Base-by-base conservation (phyloP, 2,329 filamentous ascomycete species). In the Colletotrichum acutatum region DNA sequence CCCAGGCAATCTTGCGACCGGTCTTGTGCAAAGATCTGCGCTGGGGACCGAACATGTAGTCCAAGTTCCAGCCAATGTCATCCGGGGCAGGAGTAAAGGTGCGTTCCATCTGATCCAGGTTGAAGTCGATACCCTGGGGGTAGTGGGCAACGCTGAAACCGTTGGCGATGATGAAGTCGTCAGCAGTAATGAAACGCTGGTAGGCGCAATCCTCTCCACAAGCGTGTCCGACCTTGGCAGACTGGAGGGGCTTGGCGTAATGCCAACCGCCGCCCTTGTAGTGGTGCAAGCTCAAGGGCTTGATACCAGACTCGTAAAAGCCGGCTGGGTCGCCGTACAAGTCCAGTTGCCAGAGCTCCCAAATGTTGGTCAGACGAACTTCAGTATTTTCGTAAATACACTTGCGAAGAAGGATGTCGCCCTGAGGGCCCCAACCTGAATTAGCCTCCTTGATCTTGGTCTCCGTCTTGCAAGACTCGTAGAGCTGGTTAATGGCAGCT, bases 351-450 rank as follows among this genome's bases (percentile, higher is more conserved):
- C 88, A 91, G 14, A 92, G 83, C 46, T 89, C 87, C 76, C 86
- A 85, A 68, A 91, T 80, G 16, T 87, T 84, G 2, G 88, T 90
- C 64, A 92, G 79, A n/a, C 87, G 86, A 11, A 88, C 87, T 42
- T 87, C 85, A 2, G 90, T 90, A 79, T 92, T 87, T 75, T 90
- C 87, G 80, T 91, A 91, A 77, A 92, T 88, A 80, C 90, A 92
- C 77, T 90, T 89, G 67, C 89, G 87, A 28, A 92, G 85, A 37
- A 90, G 83, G 69, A 90, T 90, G 76, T 92, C 90, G 57, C 90
- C 90, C 78, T 89, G 87, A 9, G 88, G 86, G 2, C 89, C 89
- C 88, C 88, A 90, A 65, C 89, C 89, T 0, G 87, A 87, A 79
- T 90, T 86, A 22, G 88, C 84, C 76, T 90, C 87, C 53, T 83